Evolutionary conservation across 1,284 basidiomycete genomes (phyloP).

Genomic region (Tilletiaria anomala): DNA sequence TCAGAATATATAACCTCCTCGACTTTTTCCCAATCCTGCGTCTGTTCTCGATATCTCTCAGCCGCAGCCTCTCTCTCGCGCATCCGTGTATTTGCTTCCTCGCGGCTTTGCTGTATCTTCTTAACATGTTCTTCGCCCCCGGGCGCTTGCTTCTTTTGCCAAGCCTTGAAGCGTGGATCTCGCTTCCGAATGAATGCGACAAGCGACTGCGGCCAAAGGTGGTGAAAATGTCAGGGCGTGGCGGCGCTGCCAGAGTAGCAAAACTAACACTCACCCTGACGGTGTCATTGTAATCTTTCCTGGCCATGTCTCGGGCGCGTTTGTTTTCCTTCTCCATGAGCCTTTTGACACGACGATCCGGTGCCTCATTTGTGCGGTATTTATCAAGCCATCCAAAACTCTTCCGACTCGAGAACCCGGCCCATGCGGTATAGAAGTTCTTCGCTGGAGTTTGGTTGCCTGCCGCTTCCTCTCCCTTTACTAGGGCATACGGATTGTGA

Average conservation of each 20-base stretch:
- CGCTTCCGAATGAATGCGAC: slow-evolving; percentile 78
- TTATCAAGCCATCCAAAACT: slow-evolving; percentile 78
- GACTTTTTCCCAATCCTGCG: slow-evolving; percentile 7
- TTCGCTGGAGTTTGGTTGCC: slow-evolving; percentile 22
- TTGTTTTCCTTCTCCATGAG: slow-evolving; percentile 95
- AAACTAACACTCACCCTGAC: slow-evolving; percentile 52
- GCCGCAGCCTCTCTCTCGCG: slow-evolving; percentile 1
- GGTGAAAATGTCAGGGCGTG: background rate
- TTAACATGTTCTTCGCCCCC: slow-evolving; percentile 2
- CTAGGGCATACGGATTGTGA: slow-evolving; percentile 54
- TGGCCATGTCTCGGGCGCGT: slow-evolving; percentile 66
- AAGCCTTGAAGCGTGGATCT: slow-evolving; percentile 71
- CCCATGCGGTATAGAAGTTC: slow-evolving; percentile 72
- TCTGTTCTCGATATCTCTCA: background rate
- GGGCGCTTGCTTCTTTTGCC: slow-evolving; percentile 26
- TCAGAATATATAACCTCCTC: slow-evolving; percentile 3
- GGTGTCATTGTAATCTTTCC: slow-evolving; percentile 84
- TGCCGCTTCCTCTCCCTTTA: slow-evolving; percentile 9
- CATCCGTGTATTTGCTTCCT: background rate
- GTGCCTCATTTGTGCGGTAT: slow-evolving; percentile 70
- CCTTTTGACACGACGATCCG: slow-evolving; percentile 67
- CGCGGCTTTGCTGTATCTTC: background rate
- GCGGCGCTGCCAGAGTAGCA: background rate
- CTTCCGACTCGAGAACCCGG: slow-evolving; percentile 73
- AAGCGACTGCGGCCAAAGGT: slow-evolving; percentile 37